Base-by-base conservation (phyloP, 2,329 filamentous ascomycete species). In the Aspergillus quadrilineatus region DNA sequence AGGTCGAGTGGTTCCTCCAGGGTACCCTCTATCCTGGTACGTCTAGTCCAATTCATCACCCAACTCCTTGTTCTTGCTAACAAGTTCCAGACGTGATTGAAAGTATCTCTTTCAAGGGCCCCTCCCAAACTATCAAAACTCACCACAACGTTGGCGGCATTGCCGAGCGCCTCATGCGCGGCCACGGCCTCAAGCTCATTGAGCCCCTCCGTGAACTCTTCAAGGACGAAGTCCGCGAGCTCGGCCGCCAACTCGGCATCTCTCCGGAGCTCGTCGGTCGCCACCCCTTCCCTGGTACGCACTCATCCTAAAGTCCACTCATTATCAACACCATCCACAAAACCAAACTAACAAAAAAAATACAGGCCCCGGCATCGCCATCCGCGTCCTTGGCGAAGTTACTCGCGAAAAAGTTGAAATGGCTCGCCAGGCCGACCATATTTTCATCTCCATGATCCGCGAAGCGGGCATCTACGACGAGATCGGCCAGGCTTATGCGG, bases 1-100 rank as follows among this genome's bases (percentile, higher is more conserved):
- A 88, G 66, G 88, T 97, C 39, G 85, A 90, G 66, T 97, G 85
- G 82, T 89, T 97, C 69, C 80, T 97, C 8, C 92, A 97, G 75
- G 91, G 92, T 15, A 94, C 90, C 7, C 80, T 94, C 26, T 93
- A 91, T 74, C 88, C 87, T 1, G 88, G 54, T 56, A 29, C 10
- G 54, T 49, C 28, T 30, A 17, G 3, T n/a, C 34, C 6, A 22
- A 14, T n/a, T n/a, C 17, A 17, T 17, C 17, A 17, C 17, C 17
- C 10, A 17, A 10, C 34, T 14, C 42, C 14, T 4, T 3, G 28
- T 15, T 39, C n/a, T 14, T 17, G 30, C 48, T 48, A 39, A 56
- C n/a, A 29, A 1, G 9, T 15, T 6, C 7, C 36, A 50, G 58
- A 89, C 70, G 84, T 88, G 57, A 88, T 88, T 62, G 86, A 88